Evolutionary conservation across 1,284 basidiomycete species (phyloP), one percentile per base, ranked within the genome.

Genomic region (Sporisorium sorghi): DNA sequence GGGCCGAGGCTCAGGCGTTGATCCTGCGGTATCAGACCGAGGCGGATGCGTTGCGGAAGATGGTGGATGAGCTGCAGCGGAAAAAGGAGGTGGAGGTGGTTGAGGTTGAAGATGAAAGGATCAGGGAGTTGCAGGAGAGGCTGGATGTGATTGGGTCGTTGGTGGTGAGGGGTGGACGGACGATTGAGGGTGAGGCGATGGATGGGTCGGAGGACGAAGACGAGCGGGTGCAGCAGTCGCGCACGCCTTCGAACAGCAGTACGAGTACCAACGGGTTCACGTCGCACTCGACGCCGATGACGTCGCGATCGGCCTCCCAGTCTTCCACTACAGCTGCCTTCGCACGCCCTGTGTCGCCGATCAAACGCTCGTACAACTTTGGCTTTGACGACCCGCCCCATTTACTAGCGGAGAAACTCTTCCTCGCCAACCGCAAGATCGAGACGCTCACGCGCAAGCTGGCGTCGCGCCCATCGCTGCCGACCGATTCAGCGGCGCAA

Each of bases 371-470:
- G 10, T 54, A 53, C 33, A 24, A 54, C 12, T 73, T 80, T 35
- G 57, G 57, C 42, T 76, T 80, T 50, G 67, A 72, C 37, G 75
- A 79, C 39, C 71, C 80, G n/a, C 66, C 71, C 9, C 69, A 74
- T 10, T 28, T 74, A 3, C 68, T 83, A n/a, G 76, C 76, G 8
- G 80, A 82, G 24, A 77, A 82, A 47, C 77, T 83, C 11, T 80
- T 79, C 51, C 63, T 69, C 9, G 78, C 81, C 19, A 66, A 76
- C 17, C 58, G 42, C 4, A 67, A 66, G 12, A 77, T 82, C 49
- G 48, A 51, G 5, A 44, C 60, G 0, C 67, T 82, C 37, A 61
- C 74, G 23, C 33, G 54, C 19, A 47, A 72, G 46, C 67, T 83
- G 3, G 58, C 76, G 17, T 35, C 71, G 0, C 77, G 79, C 5